phyloP scores from a whole-genome alignment of 106 monocot genomes.

The Dendrobium catenatum region DNA sequence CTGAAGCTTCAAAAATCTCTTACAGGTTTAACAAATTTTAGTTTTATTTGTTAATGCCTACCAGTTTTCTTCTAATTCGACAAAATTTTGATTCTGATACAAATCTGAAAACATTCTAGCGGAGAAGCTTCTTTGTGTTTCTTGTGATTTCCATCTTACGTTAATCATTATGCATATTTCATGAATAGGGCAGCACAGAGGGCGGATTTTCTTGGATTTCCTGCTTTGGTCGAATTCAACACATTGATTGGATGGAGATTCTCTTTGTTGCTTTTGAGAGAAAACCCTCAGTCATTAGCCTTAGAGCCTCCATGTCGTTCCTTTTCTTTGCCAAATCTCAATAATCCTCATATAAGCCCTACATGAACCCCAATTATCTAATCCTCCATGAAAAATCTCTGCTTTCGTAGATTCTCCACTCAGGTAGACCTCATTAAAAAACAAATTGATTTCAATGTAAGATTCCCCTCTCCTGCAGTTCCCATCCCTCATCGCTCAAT shows the following conservation, averaged over 20 bases:
- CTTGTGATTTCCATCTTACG: background rate
- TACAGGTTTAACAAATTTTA: background rate
- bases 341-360: background rate
- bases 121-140: background rate
- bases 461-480: background rate
- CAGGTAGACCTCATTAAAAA: background rate
- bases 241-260: background rate
- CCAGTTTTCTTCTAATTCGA: background rate
- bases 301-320: background rate
- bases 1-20: background rate
- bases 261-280: background rate
- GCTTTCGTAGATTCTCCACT: slow-evolving; percentile 1
- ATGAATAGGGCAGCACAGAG: background rate
- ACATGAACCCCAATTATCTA: background rate
- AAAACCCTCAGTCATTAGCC: background rate
- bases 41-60: background rate
- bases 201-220: background rate
- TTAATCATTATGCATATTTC: background rate
- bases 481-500: slow-evolving; percentile 60
- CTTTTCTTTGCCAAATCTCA: background rate
- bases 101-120: background rate
- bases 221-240: background rate
- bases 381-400: slow-evolving; percentile 7
- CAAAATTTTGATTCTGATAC: background rate
- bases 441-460: background rate